Conservation (phyloP, 2,329 filamentous ascomycete species). For the Venturia effusa region DNA sequence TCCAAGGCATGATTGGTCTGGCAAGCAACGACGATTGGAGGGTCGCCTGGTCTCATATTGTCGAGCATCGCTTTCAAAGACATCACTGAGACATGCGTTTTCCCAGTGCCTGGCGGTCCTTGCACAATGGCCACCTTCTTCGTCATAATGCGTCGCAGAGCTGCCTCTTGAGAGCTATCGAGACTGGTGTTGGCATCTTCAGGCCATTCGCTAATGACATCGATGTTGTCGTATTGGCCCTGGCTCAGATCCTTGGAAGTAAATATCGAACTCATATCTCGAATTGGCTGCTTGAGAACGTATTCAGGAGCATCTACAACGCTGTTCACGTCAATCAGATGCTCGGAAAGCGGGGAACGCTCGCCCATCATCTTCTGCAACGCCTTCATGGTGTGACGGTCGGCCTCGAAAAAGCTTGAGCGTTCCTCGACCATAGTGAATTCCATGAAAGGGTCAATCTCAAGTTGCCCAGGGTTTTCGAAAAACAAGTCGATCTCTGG, state of each 20-base stretch:
- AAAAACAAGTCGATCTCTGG: conserved; percentile 70
- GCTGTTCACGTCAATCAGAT: conserved; percentile 43
- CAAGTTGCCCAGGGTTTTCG: conserved; percentile 45
- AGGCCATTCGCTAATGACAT: conserved; percentile 48
- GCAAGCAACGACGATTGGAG: conserved; percentile 67
- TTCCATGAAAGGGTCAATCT: conserved; percentile 57
- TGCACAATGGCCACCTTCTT: conserved; percentile 67
- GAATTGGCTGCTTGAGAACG: conserved; percentile 36
- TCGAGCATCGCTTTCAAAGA: conserved; percentile 55
- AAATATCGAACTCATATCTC: conserved; percentile 40
- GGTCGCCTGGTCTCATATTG: conserved; percentile 30
- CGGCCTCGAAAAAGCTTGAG: conserved; percentile 65
- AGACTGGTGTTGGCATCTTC: conserved; percentile 36
- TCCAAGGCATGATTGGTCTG: conserved; percentile 90
- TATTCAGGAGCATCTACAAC: conserved; percentile 42
- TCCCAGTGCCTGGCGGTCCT: conserved; percentile 70
- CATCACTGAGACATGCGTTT: conserved; percentile 70
- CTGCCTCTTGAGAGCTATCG: conserved; percentile 60
- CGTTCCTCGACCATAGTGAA: conserved; percentile 72
- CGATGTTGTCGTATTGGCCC: conserved; percentile 31
- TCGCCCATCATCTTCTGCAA: conserved; percentile 56
- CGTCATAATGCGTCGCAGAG: conserved; percentile 59
- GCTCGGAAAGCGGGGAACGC: conserved; percentile 47
- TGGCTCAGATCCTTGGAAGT: conserved; percentile 13
- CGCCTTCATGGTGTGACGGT: conserved; percentile 60